Conservation (phyloP, 805 yeast species). For the Myxozyma neotropica region DNA sequence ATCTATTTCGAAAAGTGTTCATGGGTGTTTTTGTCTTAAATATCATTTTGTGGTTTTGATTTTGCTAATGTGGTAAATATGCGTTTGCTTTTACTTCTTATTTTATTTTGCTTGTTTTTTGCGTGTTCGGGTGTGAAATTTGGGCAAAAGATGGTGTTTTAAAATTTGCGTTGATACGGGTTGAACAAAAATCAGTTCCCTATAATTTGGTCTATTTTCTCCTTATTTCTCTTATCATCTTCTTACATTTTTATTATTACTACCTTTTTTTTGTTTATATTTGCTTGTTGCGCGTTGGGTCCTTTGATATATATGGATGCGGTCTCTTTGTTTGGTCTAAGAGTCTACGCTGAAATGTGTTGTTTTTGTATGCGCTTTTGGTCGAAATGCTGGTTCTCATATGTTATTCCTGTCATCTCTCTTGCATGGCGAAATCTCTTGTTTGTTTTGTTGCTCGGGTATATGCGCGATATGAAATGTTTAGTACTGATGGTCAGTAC, state of each 20-base stretch:
- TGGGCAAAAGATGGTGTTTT: constrained; percentile 26
- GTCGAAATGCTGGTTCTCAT: too few species aligned
- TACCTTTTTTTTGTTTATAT: neutral
- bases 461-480: neutral
- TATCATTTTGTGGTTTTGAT: constrained; percentile 6
- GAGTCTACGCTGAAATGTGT: neutral
- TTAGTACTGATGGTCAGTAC: neutral
- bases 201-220: constrained; percentile 8
- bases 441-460: too few species aligned
- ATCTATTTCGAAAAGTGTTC: constrained; percentile 2
- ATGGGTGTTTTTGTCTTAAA: constrained; percentile 11
- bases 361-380: neutral
- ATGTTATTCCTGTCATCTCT: too few species aligned
- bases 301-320: neutral
- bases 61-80: constrained; percentile 7
- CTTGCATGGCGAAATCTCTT: too few species aligned
- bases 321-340: neutral
- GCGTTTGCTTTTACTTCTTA: constrained; percentile 4
- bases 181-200: neutral
- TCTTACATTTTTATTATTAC: constrained; percentile 6
- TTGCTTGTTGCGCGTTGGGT: constrained; percentile 9
- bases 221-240: neutral
- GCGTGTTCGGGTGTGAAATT: constrained; percentile 17
- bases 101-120: neutral
- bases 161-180: constrained; percentile 15